Conservation (phyloP, 129 eudicot genomes). For the Kitagawia praeruptora region DNA sequence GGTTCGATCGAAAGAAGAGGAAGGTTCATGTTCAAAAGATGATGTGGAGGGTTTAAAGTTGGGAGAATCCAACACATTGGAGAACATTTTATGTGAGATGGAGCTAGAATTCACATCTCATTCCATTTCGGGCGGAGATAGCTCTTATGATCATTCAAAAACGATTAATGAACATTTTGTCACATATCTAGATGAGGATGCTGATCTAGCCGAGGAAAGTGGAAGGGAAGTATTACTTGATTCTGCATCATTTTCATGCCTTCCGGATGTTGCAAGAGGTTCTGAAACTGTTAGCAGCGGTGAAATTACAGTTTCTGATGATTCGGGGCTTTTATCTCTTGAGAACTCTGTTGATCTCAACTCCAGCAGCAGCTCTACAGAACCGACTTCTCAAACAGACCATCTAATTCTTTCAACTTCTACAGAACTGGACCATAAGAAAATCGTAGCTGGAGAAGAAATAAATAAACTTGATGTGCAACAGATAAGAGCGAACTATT, state of each 20-base stretch:
- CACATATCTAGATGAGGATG: constrained; percentile 17
- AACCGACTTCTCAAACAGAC: constrained; percentile 9
- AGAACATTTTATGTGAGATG: constrained; percentile 13
- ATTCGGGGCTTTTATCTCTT: constrained; percentile 9
- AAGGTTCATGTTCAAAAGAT: constrained; percentile 4
- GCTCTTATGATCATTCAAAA: not conserved
- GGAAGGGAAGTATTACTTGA: constrained; percentile 19
- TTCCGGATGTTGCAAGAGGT: constrained; percentile 15
- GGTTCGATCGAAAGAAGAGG: constrained; percentile 9
- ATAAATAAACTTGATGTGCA: constrained; percentile 31
- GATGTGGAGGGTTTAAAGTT: constrained; percentile 13
- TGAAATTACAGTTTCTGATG: constrained; percentile 7
- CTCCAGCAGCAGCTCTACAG: constrained; percentile 1
- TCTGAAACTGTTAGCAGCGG: constrained; percentile 3
- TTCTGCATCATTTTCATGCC: constrained; percentile 20
- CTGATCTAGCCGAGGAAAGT: constrained; percentile 4
- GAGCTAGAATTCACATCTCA: constrained; percentile 3
- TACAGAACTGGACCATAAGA: constrained; percentile 15
- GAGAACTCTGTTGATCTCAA: constrained; percentile 13
- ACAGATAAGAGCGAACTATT: constrained; percentile 31
- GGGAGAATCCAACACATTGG: constrained; percentile 4
- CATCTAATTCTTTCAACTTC: constrained; percentile 2
- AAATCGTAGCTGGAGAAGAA: constrained; percentile 24
- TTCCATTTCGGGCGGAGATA: constrained; percentile 17
- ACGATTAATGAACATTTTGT: constrained; percentile 16